phyloP scores from a whole-genome alignment of 2,329 filamentous ascomycete genomes.

The Trichoderma harzianum region DNA sequence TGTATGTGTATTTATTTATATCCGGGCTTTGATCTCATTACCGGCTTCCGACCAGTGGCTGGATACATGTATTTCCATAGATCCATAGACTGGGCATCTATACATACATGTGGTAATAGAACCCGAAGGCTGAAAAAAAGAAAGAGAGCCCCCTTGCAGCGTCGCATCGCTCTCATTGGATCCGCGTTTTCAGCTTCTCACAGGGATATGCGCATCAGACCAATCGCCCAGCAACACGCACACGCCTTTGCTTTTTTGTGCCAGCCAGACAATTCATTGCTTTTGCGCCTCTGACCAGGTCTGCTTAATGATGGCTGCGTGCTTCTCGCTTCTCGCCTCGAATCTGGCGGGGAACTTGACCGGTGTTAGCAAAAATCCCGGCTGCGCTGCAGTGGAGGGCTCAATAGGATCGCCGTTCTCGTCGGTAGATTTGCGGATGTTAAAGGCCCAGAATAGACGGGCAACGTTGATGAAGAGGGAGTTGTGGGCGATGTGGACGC shows the following conservation, averaged over 20 bases:
- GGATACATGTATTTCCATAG: neutral
- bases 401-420: constrained; percentile 10
- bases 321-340: constrained; percentile 2
- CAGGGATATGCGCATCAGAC: neutral
- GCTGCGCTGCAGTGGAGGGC: constrained; percentile 5
- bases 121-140: neutral
- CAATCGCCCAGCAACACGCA: neutral
- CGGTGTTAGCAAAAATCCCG: constrained; percentile 6
- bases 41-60: neutral
- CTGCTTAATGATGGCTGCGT: constrained; percentile 4
- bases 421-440: constrained; percentile 26
- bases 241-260: neutral
- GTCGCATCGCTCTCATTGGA: neutral
- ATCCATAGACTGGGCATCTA: neutral
- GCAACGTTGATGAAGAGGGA: constrained; percentile 46
- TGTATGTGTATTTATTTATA: neutral
- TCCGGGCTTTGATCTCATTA: neutral
- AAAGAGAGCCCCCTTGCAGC: neutral
- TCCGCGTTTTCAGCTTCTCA: neutral
- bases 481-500: constrained; percentile 52
- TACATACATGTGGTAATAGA: neutral
- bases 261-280: neutral
- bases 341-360: constrained; percentile 8
- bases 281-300: constrained; percentile 4
- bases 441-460: constrained; percentile 47